Base-by-base conservation (phyloP, 2,329 filamentous ascomycete species). In the Piedraia hortae region DNA sequence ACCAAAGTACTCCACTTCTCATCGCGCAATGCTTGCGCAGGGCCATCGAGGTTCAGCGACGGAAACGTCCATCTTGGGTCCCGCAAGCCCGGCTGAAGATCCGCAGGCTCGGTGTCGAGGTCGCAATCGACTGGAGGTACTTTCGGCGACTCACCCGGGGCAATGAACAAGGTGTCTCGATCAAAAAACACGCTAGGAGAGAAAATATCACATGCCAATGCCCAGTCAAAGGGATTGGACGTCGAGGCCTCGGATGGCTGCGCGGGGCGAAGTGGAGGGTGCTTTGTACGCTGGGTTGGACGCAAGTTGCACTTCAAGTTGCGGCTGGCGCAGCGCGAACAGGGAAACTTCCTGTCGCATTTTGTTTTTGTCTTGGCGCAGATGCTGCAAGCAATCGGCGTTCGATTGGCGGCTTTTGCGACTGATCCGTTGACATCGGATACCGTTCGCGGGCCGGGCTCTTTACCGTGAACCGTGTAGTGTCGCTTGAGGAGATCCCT, bases 361-460 rank as follows among this genome's bases (percentile, higher is more conserved):
- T 56, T 56, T 7, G 53, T 56, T 42, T 56, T 56, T 3, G 52
- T 56, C 36, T 56, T 56, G 6, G 53, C 52, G 30, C 53, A 56
- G 26, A 56, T 56, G 34, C 47, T 54, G 39, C 53, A 56, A 12
- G 53, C 53, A 28, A 56, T 56, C 6, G 53, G 52, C 16, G 52
- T 56, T 27, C 53, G 42, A 9, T 52, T 52, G 8, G 53, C 52
- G 2, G 52, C 53, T 31, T 54, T 56, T 10, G 51, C 51, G 22
- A 56, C 53, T 39, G 55, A 54, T 14, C 51, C 51, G 35, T 47
- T 46, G 24, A 45, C 48, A 3, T 50, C 47, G 14, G 50, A 47
- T 16, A 53, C 41, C 16, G 53, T 43, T 29, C 54, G 50, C 33
- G 53, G 47, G 31, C 54, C 53, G 28, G 48, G 42, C 29, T 55